Percentiles rank a stretch among this genome's conserved stretches.
Evolutionary conservation across 1,284 basidiomycete genomes (phyloP).

Genomic region (Tilletia setariae): DNA sequence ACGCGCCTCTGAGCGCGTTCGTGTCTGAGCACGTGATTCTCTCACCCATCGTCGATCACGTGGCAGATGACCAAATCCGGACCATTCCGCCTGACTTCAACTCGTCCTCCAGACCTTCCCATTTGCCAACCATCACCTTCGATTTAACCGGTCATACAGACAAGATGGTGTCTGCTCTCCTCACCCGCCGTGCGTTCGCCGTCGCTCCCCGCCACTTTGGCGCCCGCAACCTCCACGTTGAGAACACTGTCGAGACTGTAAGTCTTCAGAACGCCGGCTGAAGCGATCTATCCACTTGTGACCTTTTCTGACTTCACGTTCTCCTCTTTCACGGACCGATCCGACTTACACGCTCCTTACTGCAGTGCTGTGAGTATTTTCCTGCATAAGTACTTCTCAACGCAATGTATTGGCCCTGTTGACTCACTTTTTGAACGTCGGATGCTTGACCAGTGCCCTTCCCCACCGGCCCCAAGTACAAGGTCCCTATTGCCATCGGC

Average conservation of each 20-base stretch:
- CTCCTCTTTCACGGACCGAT: not conserved
- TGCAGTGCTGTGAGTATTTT: conserved; percentile 27
- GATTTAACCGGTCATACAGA: not conserved
- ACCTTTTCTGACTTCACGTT: not conserved
- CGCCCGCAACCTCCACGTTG: conserved; percentile 42
- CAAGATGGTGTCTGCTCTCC: conserved; percentile 14
- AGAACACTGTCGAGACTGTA: conserved; percentile 52
- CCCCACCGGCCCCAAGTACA: conserved; percentile 44
- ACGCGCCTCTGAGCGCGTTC: not conserved
- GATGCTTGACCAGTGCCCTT: conserved; percentile 41
- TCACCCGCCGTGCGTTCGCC: conserved; percentile 12
- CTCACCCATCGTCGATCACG: no score
- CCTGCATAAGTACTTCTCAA: not conserved
- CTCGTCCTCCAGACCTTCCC: no score
- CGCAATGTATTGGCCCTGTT: not conserved
- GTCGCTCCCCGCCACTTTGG: conserved; percentile 15
- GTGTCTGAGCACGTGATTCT: no score
- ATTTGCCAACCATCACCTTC: conserved; percentile 3
- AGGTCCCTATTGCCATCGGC: conserved; percentile 41
- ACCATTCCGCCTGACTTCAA: not conserved
- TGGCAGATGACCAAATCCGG: not conserved
- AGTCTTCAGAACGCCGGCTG: conserved; percentile 20
- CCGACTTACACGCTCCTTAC: not conserved
- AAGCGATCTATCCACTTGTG: not conserved
- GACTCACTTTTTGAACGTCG: not conserved